Evolutionary conservation across 768 basidiomycete genomes (phyloP).

Genomic region (Leccinum subtestaceum): DNA sequence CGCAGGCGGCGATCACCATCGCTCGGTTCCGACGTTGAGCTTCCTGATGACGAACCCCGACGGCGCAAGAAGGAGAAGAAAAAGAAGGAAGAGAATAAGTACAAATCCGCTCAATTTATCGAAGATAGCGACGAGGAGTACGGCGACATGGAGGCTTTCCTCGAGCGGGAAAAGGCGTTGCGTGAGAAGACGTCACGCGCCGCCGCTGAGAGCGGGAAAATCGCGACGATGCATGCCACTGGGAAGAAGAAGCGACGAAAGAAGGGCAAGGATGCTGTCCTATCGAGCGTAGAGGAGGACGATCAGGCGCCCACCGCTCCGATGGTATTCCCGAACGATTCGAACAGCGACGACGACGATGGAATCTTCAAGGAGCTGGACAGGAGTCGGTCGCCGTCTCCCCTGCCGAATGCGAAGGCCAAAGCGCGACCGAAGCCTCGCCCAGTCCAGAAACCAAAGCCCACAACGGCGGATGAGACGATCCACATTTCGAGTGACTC

Average conservation of each 20-base stretch:
- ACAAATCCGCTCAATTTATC: slow-evolving; percentile 90
- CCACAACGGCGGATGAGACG: slow-evolving; percentile 3
- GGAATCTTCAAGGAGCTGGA: slow-evolving; percentile 21
- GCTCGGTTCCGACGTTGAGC: slow-evolving; percentile 42
- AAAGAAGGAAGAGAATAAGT: slow-evolving; percentile 66
- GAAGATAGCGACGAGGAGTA: slow-evolving; percentile 87
- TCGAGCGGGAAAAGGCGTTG: slow-evolving; percentile 65
- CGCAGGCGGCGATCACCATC: slow-evolving; percentile 50
- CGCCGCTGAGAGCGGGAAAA: slow-evolving; percentile 42
- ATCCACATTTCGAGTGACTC: slow-evolving; percentile 26
- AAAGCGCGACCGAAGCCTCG: slow-evolving; percentile 38
- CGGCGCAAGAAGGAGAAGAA: slow-evolving; percentile 44
- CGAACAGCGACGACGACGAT: slow-evolving; percentile 23
- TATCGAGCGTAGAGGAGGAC: slow-evolving; percentile 36
- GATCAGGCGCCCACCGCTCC: slow-evolving; percentile 15
- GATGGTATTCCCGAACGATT: slow-evolving; percentile 19
- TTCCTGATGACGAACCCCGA: slow-evolving; percentile 34
- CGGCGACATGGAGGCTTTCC: slow-evolving; percentile 79
- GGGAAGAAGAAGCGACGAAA: slow-evolving; percentile 61
- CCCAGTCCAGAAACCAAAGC: slow-evolving; percentile 37
- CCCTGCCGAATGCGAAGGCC: slow-evolving; percentile 8
- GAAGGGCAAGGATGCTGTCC: slow-evolving; percentile 43
- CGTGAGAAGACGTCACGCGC: slow-evolving; percentile 51
- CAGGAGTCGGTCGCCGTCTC: slow-evolving; percentile 25
- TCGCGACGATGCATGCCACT: slow-evolving; percentile 41